Conservation (phyloP, 129 eudicot species). For the Gnaphalium uliginosum region DNA sequence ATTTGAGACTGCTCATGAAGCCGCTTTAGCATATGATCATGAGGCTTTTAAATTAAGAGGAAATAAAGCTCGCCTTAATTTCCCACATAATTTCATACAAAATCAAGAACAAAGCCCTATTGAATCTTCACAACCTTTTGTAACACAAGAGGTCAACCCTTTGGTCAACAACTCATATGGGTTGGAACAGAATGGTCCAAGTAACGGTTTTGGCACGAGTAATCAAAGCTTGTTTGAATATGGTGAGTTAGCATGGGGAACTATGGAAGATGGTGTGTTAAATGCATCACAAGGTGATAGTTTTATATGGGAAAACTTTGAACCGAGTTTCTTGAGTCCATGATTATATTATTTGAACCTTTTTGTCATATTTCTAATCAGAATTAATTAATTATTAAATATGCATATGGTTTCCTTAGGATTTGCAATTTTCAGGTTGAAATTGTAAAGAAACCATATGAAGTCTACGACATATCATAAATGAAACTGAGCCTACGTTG, state of each 20-base stretch:
- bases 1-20: conserved; percentile 38
- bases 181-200: conserved; percentile 12
- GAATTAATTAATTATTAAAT: background rate
- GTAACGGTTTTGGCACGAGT: conserved; percentile 13
- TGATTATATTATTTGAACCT: background rate
- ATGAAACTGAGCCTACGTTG: conserved; percentile 7
- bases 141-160: conserved; percentile 23
- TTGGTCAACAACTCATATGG: conserved; percentile 5
- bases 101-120: conserved; percentile 11
- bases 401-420: conserved; percentile 4
- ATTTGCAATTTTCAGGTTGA: background rate
- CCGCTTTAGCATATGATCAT: conserved; percentile 50
- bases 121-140: conserved; percentile 19
- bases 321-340: conserved; percentile 20
- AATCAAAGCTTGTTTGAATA: conserved; percentile 22
- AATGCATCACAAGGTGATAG: conserved; percentile 28
- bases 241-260: conserved; percentile 37
- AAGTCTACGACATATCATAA: background rate
- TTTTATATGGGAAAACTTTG: conserved; percentile 36
- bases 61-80: conserved; percentile 39
- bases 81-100: conserved; percentile 37
- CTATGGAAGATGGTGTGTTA: conserved; percentile 30
- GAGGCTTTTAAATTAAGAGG: conserved; percentile 52
- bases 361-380: background rate
- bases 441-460: conserved; percentile 8